Evolutionary conservation across 176 grass and related monocot genomes (phyloP), one percentile per base, ranked within the genome.

Genomic region (Calamus simplicifolius): DNA sequence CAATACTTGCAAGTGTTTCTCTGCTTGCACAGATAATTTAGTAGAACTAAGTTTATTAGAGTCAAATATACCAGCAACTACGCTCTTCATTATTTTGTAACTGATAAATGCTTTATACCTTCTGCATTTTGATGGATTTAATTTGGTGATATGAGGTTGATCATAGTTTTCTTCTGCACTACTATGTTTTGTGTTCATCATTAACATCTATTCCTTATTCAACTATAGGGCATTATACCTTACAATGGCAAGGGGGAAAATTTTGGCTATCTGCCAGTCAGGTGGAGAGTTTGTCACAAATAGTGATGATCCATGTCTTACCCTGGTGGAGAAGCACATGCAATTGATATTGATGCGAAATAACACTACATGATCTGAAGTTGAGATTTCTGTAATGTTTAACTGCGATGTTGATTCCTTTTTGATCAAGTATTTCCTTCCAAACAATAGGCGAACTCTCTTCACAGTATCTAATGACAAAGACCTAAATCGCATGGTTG

Each of bases 381-480:
- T 67, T 7, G 93, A 98, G 63, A 85, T 92, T 75, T 79, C 93
- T 26, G 77, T 75, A 4, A 90, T 89, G 51, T 83, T 98, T 64
- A 88, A 78, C 59, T 69, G 83, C 59, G 82, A 78, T 27, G 51
- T 75, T 0, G 84, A 85, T 54, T 64, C 74, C 29, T 77, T 76
- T 18, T 68, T 71, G 21, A 88, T 92, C 49, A 98, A 98, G 61
- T 98, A 98, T 76, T 98, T 98, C 61, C 93, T 98, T 59, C 93
- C 93, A 8, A 92, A 72, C 59, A 98, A 98, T 57, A 85, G 72
- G 50, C 86, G 78, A 51, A 92, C 88, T 13, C 75, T 87, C 56
- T 92, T 98, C 64, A 92, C 93, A 64, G 79, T 98, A 25, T 88
- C 93, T 56, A 98, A 98, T 69, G 84, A 98, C 78, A 98, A 92